Percentiles rank a stretch among this genome's conserved stretches.
phyloP scores from a whole-genome alignment of 257 asterid species.

The Buddleja alternifolia region DNA sequence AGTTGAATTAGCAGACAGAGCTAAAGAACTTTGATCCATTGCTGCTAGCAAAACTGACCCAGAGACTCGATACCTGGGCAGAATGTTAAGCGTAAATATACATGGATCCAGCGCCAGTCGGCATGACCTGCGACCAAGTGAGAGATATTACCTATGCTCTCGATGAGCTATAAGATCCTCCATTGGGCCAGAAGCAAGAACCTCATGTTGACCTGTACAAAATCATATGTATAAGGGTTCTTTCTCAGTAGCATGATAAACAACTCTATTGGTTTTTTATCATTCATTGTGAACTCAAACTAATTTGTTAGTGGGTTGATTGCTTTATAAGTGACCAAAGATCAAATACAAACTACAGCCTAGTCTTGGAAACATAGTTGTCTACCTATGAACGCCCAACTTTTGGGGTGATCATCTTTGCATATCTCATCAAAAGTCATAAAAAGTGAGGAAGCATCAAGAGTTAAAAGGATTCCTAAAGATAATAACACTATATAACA shows the following conservation, averaged over 20 bases:
- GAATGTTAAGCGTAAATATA: constrained; percentile 30
- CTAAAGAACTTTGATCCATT: constrained; percentile 82
- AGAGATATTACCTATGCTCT: constrained; percentile 80
- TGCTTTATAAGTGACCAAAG: not conserved
- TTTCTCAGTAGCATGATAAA: too few species aligned
- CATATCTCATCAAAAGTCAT: not conserved
- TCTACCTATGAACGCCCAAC: not conserved
- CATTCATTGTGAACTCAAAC: not conserved
- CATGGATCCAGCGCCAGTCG: constrained; percentile 12
- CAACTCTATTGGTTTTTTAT: constrained; percentile 7
- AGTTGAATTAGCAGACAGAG: constrained; percentile 53
- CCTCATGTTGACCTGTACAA: constrained; percentile 85
- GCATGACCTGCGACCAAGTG: constrained; percentile 19
- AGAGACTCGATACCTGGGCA: constrained; percentile 90
- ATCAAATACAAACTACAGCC: constrained; percentile 12
- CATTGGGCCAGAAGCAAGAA: constrained; percentile 98
- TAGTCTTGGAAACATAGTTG: not conserved
- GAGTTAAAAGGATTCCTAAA: not conserved
- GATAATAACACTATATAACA: not conserved
- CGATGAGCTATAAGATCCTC: constrained; percentile 99
- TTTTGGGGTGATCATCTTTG: not conserved
- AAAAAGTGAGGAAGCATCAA: not conserved
- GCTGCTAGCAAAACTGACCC: constrained; percentile 94
- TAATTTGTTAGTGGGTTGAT: not conserved
- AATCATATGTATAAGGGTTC: too few species aligned